Percentiles rank a stretch among this genome's conserved stretches.
These are phyloP conservation scores for Diaporthe australafricana DNA, from an alignment of 2,329 filamentous ascomycete genomes.

Conservation along the genomic window DNA sequence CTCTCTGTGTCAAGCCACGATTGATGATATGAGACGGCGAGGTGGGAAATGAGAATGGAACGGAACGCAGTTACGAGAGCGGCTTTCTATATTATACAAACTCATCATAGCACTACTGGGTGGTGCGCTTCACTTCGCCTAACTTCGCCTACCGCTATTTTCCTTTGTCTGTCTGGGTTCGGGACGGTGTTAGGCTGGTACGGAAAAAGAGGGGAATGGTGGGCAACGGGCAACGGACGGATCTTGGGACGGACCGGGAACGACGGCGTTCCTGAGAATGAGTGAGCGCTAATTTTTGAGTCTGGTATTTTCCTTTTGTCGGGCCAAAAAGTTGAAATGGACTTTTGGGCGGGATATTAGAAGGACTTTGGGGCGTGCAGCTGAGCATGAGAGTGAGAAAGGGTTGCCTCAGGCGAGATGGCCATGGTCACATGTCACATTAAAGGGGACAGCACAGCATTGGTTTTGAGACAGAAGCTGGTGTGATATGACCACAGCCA, in stretches of 20 bases:
- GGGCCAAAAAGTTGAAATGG: not conserved
- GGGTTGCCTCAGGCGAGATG: not conserved
- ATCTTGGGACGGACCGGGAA: not conserved
- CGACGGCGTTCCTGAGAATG: not conserved
- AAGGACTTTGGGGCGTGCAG: not conserved
- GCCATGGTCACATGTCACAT: not conserved
- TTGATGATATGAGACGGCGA: constrained; percentile 2
- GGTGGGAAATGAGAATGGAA: not conserved
- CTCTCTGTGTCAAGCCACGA: not conserved
- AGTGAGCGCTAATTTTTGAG: constrained; percentile 11
- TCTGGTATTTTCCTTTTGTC: not conserved
- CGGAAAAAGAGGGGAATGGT: not conserved
- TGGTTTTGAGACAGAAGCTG: constrained; percentile 3
- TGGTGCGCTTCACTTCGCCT: constrained; percentile 11
- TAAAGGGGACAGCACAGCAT: constrained; percentile 12
- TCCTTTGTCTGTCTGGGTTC: constrained; percentile 25
- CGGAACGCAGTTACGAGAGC: not conserved
- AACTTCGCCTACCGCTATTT: not conserved
- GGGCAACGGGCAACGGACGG: not conserved
- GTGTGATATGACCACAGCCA: not conserved
- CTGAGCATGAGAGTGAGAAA: not conserved
- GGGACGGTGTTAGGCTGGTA: constrained; percentile 3
- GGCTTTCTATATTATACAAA: constrained; percentile 8
- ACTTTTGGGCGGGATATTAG: not conserved
- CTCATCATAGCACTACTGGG: constrained; percentile 13